Base-by-base conservation (phyloP, 2,329 filamentous ascomycete species). In the Arthroderma sp. region DNA sequence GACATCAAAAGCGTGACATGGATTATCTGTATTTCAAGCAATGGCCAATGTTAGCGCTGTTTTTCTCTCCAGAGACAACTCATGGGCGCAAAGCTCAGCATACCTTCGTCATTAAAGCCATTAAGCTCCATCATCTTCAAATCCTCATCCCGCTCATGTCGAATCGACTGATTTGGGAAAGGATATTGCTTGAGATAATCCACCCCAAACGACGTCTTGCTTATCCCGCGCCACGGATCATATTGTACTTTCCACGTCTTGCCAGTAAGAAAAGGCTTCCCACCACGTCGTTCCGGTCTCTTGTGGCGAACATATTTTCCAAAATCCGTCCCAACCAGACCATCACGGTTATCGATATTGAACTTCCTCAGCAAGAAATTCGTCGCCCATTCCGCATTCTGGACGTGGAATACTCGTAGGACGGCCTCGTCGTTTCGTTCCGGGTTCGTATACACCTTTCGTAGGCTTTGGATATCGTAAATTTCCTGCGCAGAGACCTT, bases 341-440 rank as follows among this genome's bases (percentile, higher is more conserved):
- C 68, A 36, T 62, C 63, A 8, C 56, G 53, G 39, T 69, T 62
- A 45, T 70, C 62, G 47, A 75, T 73, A 44, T 73, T 71, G 58
- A 71, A 75, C 50, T 74, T 75, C 29, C 64, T 58, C 31, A 73
- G 56, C 2, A 75, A 55, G 48, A 67, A 74, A 2, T 58, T 58
- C 31, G 64, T 67, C 0, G 72, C 72, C 70, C 71, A 73, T 5
- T 58, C 57, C 5, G 71, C 71, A 48, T 75, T 74, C 53, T 75
- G 72, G 3, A 74, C 68, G 48, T 75, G 72, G 38, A 65, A 61
- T 11, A 65, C 56, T 29, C 61, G 54, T 34, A 65, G 52, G 3
- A 58, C 51, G 5, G 56, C 53, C 31, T 55, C 51, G 11, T 50
- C 46, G 22, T 49, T 51, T 31, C 54, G 54, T 22, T 57, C 50